phyloP scores from a whole-genome alignment of 2,329 filamentous ascomycete species.

The Sporothrix euskadiensis region DNA sequence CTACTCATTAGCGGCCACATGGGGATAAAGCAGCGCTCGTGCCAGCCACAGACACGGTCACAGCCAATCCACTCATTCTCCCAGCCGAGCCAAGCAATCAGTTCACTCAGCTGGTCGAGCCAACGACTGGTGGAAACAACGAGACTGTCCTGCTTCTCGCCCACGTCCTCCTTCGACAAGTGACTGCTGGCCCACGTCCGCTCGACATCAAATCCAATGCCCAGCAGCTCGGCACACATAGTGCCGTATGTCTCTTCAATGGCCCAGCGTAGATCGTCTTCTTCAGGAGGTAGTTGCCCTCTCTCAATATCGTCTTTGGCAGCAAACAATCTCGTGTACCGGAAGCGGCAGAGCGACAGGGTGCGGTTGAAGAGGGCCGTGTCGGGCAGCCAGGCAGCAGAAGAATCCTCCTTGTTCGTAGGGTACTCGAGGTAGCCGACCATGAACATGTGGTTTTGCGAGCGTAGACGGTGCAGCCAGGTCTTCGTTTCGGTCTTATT shows the following conservation, averaged over 20 bases:
- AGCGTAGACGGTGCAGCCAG: conserved; percentile 41
- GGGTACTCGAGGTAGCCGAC: conserved; percentile 51
- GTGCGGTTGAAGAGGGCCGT: conserved; percentile 43
- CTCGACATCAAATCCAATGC: conserved; percentile 48
- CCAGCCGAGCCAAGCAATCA: conserved; percentile 55
- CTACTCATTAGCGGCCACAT: conserved; percentile 49
- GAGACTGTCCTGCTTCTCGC: neutral
- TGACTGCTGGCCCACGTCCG: conserved; percentile 39
- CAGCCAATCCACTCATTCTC: conserved; percentile 49
- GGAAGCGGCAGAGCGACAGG: conserved; percentile 45
- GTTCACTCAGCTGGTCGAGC: conserved; percentile 43
- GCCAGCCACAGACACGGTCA: conserved; percentile 43
- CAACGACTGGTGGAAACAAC: conserved; percentile 32
- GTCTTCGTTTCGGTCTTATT: conserved; percentile 36
- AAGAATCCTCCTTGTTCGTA: neutral
- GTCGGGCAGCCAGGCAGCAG: conserved; percentile 38
- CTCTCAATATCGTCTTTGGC: conserved; percentile 30
- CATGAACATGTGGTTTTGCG: conserved; percentile 46
- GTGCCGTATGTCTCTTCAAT: conserved; percentile 45
- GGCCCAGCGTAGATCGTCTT: conserved; percentile 43
- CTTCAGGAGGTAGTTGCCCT: conserved; percentile 39
- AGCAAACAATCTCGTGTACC: conserved; percentile 44
- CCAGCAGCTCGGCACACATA: conserved; percentile 46
- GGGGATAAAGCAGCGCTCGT: conserved; percentile 52
- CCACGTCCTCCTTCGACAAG: neutral